Evolutionary conservation across 2,329 filamentous ascomycete genomes (phyloP), one percentile per base, ranked within the genome.

Genomic region (Passalora sequoiae): DNA sequence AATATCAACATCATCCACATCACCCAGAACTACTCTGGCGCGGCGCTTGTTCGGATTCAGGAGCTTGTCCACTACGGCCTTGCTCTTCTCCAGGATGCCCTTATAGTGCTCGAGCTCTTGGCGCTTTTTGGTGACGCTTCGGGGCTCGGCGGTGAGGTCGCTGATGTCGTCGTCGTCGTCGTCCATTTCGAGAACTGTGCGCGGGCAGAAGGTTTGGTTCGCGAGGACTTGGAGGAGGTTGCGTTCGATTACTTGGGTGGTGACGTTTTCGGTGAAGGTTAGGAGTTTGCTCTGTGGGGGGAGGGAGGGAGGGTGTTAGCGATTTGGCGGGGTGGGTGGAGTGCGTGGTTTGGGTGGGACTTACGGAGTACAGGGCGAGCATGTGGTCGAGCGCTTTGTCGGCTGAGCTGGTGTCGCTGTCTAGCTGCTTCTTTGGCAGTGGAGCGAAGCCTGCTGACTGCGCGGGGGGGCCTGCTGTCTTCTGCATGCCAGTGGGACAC

Each of bases 181-280:
- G 0, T 54, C 49, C 55, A 69, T 51, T 1, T 49, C 33, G 3
- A 54, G 44, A 4, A 70, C 53, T 0, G 55, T 41, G 1, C 58
- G 17, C 1, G 66, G 61, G 1, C 57, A 60, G 9, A 69, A 46
- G 9, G 66, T 60, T 6, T 49, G 50, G 0, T 51, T 38, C 0
- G 57, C 55, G 1, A 69, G 52, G 1, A 57, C 46, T 2, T 54
- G 42, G 9, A 70, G 50, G 2, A 69, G 47, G 46, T 64, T 54
- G 9, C 66, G 64, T 51, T 70, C 67, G 33, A 69, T 54, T 17
- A 67, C 60, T n/a, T 64, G 56, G 21, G 63, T 63, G 21, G 59
- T 55, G 21, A 69, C 52, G 13, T 47, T 55, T 25, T 55, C 51
- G 46, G 65, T 46, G 54, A 69, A 69, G 43, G 59, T 63, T 44